Evolutionary conservation across 169 alveolate species (phyloP).

Genomic region (Perkinsus marinus): DNA sequence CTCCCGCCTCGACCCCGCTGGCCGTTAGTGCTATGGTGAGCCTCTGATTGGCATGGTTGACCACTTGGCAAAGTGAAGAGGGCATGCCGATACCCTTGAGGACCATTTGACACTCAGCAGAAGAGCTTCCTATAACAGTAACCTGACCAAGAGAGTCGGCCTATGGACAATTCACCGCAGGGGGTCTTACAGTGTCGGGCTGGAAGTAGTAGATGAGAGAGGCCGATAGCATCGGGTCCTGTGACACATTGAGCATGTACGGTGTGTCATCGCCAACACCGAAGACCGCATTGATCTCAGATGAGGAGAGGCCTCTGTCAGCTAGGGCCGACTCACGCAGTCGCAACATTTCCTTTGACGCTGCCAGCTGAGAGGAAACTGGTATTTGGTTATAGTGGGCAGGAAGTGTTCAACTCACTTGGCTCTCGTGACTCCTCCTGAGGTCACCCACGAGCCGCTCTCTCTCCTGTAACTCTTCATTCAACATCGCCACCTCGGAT

Average conservation of each 20-base stretch:
- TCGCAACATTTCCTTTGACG: not conserved
- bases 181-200: not conserved
- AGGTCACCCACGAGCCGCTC: not conserved
- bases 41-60: not conserved
- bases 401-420: not conserved
- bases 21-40: not conserved
- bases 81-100: not conserved
- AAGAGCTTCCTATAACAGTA: not conserved
- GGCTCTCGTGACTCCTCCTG: not conserved
- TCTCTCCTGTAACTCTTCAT: not conserved
- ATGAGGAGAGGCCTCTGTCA: not conserved
- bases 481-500: not conserved
- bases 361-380: not conserved
- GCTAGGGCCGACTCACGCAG: not conserved
- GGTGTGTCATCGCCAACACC: not conserved
- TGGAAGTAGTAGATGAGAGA: conserved; percentile 12
- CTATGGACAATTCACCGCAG: not conserved
- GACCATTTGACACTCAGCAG: not conserved
- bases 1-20: not conserved
- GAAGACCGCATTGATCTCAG: not conserved
- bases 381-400: not conserved
- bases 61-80: not conserved
- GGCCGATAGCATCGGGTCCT: not conserved
- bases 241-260: not conserved
- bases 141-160: not conserved